phyloP scores from a whole-genome alignment of 1,139 yeast genomes.

The Zygoascus sp. region DNA sequence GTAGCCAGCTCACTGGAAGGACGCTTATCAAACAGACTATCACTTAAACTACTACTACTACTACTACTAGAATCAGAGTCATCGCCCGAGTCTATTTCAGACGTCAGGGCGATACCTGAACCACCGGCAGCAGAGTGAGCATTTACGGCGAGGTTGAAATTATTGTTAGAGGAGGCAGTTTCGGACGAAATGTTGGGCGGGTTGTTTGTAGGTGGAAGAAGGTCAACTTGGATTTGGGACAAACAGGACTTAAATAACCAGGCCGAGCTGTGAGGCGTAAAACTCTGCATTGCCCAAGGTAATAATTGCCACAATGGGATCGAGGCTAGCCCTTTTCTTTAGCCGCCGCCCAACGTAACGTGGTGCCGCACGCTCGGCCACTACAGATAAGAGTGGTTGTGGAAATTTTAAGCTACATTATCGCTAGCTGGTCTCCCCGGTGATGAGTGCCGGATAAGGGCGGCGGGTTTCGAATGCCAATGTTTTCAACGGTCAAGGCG shows the following conservation, averaged over 20 bases:
- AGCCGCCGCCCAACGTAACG: too few relatives aligned
- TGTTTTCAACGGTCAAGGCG: too few relatives aligned
- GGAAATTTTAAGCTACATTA: too few relatives aligned
- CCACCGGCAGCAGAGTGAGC: constrained; percentile 9
- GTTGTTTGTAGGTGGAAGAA: background rate
- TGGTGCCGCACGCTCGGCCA: too few relatives aligned
- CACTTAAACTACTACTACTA: constrained; percentile 14
- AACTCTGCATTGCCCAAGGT: too few relatives aligned
- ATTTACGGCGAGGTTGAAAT: constrained; percentile 4
- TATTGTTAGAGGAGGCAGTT: constrained; percentile 6
- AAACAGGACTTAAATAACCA: background rate
- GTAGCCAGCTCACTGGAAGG: constrained; percentile 8
- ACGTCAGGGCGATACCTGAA: constrained; percentile 8
- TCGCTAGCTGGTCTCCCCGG: too few relatives aligned
- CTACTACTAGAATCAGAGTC: constrained; percentile 16
- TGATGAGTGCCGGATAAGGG: too few relatives aligned
- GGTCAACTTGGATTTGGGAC: background rate
- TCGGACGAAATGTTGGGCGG: constrained; percentile 18
- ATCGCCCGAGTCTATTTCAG: constrained; percentile 17
- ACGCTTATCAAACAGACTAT: constrained; percentile 8
- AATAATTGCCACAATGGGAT: too few relatives aligned
- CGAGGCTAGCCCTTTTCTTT: too few relatives aligned
- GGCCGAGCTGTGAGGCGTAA: too few relatives aligned
- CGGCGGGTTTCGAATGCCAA: too few relatives aligned
- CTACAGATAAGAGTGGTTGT: too few relatives aligned